These are phyloP conservation scores for Boletellus sp. DNA, from an alignment of 1,284 basidiomycete species.

Conservation along the genomic window DNA sequence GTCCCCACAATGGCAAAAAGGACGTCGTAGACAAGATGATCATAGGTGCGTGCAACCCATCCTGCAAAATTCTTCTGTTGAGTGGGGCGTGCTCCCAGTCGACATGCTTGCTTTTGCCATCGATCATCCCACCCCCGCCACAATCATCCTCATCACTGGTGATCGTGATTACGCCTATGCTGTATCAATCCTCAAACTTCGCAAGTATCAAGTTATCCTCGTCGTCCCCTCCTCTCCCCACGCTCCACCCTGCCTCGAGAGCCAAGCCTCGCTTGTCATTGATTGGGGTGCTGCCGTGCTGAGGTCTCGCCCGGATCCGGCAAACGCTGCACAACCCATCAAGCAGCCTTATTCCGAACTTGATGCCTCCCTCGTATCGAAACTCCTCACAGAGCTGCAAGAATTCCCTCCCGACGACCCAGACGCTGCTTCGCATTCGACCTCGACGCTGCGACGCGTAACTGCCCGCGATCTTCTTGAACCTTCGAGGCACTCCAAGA, in stretches of 20 bases:
- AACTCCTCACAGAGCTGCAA: constrained; percentile 22
- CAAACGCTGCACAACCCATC: constrained; percentile 10
- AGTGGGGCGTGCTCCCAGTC: constrained; percentile 30
- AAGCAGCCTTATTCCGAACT: constrained; percentile 28
- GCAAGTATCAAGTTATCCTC: constrained; percentile 42
- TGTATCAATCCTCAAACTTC: constrained; percentile 39
- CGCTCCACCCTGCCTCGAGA: constrained; percentile 45
- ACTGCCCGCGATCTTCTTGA: constrained; percentile 27
- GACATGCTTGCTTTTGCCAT: constrained; percentile 48
- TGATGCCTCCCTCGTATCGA: constrained; percentile 21
- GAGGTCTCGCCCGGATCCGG: constrained; percentile 25
- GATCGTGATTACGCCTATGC: constrained; percentile 49
- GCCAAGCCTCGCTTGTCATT: constrained; percentile 51
- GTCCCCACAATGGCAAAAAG: constrained; percentile 55
- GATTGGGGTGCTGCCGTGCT: constrained; percentile 50
- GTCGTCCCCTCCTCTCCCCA: constrained; percentile 37
- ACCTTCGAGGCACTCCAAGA: constrained; percentile 11
- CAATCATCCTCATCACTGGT: constrained; percentile 44
- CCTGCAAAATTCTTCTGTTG: constrained; percentile 1
- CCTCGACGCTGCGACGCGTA: constrained; percentile 15
- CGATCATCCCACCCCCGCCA: constrained; percentile 44
- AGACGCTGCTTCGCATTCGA: constrained; percentile 1
- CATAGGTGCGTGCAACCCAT: constrained; percentile 26
- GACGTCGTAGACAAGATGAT: constrained; percentile 42
- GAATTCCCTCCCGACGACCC: constrained; percentile 15